Evolutionary conservation across 2,329 filamentous ascomycete species (phyloP), one percentile per base, ranked within the genome.

Genomic region (Herpotrichia juniperi): DNA sequence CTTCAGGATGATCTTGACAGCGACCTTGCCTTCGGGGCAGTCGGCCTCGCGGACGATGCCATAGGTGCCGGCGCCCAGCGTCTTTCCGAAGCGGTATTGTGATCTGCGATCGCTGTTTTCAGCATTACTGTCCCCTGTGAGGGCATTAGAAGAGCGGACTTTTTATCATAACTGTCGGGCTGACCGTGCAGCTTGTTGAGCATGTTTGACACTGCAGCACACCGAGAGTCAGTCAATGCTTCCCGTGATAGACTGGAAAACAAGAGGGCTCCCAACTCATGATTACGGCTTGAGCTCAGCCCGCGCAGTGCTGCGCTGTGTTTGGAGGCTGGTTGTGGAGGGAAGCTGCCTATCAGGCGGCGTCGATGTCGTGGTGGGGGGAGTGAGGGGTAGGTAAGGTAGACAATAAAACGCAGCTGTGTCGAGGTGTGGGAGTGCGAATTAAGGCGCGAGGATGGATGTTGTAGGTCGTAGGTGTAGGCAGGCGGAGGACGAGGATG

Each of bases 1-100:
- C 85, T 99, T 99, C 69, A 97, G 81, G 75, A 99, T 99, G 74
- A 99, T 97, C 83, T 99, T 99, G 76, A 99, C 85, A 34, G 94
- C 94, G 55, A 96, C 93, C 81, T 96, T 89, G 74, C 91, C 91
- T 17, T 84, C 83, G 35, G 88, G 86, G 63, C 90, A 85, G 56
- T 97, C 92, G 54, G 94, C 94, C 78, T 99, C 94, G 66, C 94
- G 87, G 68, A 99, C 94, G 69, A 99, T 96, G 70, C 94, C 94
- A 82, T 99, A 99, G 67, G 94, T 99, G 66, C 94, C 94, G 56
- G 94, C 94, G 70, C 94, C 94, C 53, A 99, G 85, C 21, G 93
- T 97, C 74, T 89, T 87, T 67, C 94, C 94, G 76, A 99, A 96
- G 64, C 83, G 87, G 77, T 99, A 99, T 75, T 89, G 90, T 58